A percentile compares a stretch with the other conserved stretches of the same genome.
Evolutionary conservation across 2,329 filamentous ascomycete genomes (phyloP).

Genomic region (Canariomyces notabilis): DNA sequence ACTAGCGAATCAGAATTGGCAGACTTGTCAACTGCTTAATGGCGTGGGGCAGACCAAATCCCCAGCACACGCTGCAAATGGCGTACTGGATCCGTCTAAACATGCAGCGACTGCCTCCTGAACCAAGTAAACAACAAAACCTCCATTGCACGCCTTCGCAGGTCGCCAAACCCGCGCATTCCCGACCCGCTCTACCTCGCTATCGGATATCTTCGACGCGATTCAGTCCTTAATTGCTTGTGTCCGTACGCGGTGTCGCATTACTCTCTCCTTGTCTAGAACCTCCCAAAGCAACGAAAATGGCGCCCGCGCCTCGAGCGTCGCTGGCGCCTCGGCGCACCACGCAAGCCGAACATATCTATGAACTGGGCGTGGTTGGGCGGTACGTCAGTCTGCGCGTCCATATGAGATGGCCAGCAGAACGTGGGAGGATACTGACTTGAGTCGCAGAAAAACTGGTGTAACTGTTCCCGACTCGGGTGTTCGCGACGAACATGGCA

Average conservation of each 20-base stretch:
- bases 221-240: background rate
- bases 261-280: background rate
- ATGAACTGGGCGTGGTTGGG: constrained; percentile 46
- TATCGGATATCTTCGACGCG: background rate
- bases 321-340: constrained; percentile 32
- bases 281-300: constrained; percentile 18
- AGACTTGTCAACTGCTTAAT: too few relatives aligned
- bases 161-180: background rate
- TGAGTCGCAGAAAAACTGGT: constrained; percentile 71
- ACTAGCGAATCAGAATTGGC: constrained; percentile 20
- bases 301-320: constrained; percentile 38
- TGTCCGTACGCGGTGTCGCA: background rate
- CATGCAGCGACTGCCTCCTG: too few relatives aligned
- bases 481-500: constrained; percentile 81
- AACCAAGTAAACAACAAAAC: constrained; percentile 11
- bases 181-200: background rate
- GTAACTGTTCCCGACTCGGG: constrained; percentile 73
- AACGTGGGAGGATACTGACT: background rate
- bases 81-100: too few relatives aligned
- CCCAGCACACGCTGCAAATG: background rate
- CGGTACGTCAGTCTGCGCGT: constrained; percentile 35
- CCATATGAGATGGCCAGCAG: background rate
- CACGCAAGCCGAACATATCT: constrained; percentile 42
- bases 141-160: background rate
- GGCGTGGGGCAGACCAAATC: constrained; percentile 4